Evolutionary conservation across 83 land plant species (phyloP).

Genomic region (Larix sibirica): DNA sequence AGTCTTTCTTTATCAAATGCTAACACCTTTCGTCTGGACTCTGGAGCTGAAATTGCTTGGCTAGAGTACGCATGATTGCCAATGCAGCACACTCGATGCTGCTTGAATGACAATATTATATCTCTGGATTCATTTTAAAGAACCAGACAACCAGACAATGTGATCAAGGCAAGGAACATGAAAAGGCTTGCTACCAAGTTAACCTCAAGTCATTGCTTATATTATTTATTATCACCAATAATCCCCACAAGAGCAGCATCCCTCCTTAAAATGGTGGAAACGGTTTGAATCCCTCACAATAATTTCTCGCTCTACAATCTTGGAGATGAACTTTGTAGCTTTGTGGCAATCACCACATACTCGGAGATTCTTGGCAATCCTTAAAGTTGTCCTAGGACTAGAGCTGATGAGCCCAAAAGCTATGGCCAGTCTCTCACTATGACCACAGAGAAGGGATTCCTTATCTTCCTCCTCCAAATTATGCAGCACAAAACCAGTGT

Average conservation of each 20-base stretch:
- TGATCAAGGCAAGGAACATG: no score
- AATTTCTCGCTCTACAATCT: not conserved
- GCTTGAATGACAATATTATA: no score
- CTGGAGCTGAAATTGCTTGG: no score
- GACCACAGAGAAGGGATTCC: not conserved
- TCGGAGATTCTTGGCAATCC: not conserved
- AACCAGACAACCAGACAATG: no score
- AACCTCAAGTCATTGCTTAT: no score
- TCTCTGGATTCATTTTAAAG: no score
- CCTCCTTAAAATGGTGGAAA: conserved; percentile 3
- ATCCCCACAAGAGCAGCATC: not conserved
- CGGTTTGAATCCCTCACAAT: conserved; percentile 10
- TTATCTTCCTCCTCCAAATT: conserved; percentile 9
- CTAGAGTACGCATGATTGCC: no score
- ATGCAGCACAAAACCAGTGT: conserved; percentile 2
- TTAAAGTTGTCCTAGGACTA: not conserved
- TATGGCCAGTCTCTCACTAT: conserved; percentile 8
- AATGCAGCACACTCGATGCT: no score
- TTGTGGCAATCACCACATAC: conserved; percentile 8
- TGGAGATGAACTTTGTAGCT: not conserved
- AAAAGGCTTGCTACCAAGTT: no score
- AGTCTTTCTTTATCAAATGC: no score
- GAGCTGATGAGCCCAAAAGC: conserved; percentile 3
- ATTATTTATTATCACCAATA: conserved; percentile 1
- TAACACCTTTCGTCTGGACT: no score